Evolutionary conservation across 257 asterid species (phyloP), one percentile per base, ranked within the genome.

Genomic region (Salvia miltiorrhiza): DNA sequence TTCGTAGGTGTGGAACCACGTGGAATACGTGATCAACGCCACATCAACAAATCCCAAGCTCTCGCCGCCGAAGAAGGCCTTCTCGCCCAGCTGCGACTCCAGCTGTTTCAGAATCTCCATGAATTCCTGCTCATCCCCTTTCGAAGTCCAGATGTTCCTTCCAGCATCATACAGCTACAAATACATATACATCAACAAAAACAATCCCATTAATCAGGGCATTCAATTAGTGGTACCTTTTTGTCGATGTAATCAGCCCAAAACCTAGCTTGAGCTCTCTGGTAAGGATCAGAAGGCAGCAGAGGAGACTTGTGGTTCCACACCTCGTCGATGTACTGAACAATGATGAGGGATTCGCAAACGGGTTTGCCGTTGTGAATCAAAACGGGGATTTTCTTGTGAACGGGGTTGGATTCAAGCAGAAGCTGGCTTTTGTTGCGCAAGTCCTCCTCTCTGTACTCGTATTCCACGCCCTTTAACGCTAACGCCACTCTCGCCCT

Each of bases 261-360:
- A 43, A 65, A 65, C 6, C 59, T 9, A 2, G 48, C 82, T 9
- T 70, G 75, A 9, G 73, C 64, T 67, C 57, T 77, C 17, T 75
- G 28, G 63, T 78, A 78, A 63, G 80, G 83, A 63, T 74, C 72
- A 4, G 80, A 72, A 8, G 90, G 86, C 70, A 85, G 16, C 50
- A 83, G 48, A 0, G 88, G 84, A 57, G 76, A 23, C 6, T 70
- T 67, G 2, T 55, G 63, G 47, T 57, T 76, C 93, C 88, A 84
- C 23, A 78, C 78, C 58, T 85, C 86, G 30, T 85, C 95, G 12
- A 87, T 80, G 71, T 87, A 87, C 67, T 83, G 69, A 37, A 87
- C 85, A 24, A 78, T 80, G 11, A 76, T 53, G 19, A 70, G 73
- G 0, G 89, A 87, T 54, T 87, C 95, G 55, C 83, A 81, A 39